Conservation (phyloP, 352 stramenopile genomes). For the Stramenopiles sp. region DNA sequence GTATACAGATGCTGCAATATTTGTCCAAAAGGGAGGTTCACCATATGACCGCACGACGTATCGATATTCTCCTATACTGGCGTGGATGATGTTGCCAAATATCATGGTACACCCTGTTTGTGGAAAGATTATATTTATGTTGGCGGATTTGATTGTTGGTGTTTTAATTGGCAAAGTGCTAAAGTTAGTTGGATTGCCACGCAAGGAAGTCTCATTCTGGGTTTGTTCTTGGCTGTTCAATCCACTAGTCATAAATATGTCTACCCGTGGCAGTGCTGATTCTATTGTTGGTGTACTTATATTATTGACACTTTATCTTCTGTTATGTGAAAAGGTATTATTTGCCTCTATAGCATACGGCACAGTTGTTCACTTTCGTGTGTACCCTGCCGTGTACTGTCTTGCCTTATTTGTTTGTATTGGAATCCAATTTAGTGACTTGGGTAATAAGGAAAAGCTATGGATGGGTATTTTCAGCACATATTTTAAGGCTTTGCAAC, state of each 20-base stretch:
- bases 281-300: slow-evolving; percentile 63
- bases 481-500: slow-evolving; percentile 6
- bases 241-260: slow-evolving; percentile 90
- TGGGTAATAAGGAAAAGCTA: too few species aligned
- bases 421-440: slow-evolving; percentile 23
- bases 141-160: slow-evolving; percentile 60
- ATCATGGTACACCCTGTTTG: slow-evolving; percentile 22
- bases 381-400: slow-evolving; percentile 92
- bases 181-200: slow-evolving; percentile 22
- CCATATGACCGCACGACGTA: slow-evolving; percentile 87
- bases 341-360: slow-evolving; percentile 25
- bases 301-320: slow-evolving; percentile 11
- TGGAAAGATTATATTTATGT: slow-evolving; percentile 77
- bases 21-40: slow-evolving; percentile 32
- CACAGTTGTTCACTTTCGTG: slow-evolving; percentile 80
- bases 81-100: slow-evolving; percentile 26
- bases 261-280: slow-evolving; percentile 83
- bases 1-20: slow-evolving; percentile 69
- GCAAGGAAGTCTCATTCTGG: slow-evolving; percentile 13
- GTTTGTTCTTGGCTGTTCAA: slow-evolving; percentile 78
- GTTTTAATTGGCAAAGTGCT: slow-evolving; percentile 47
- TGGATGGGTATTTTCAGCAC: too few species aligned
- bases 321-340: not conserved
- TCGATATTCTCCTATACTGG: slow-evolving; percentile 82
- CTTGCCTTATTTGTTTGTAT: slow-evolving; percentile 29